phyloP scores from a whole-genome alignment of 2,329 filamentous ascomycete species.

The Hymenoscyphus salicellus region DNA sequence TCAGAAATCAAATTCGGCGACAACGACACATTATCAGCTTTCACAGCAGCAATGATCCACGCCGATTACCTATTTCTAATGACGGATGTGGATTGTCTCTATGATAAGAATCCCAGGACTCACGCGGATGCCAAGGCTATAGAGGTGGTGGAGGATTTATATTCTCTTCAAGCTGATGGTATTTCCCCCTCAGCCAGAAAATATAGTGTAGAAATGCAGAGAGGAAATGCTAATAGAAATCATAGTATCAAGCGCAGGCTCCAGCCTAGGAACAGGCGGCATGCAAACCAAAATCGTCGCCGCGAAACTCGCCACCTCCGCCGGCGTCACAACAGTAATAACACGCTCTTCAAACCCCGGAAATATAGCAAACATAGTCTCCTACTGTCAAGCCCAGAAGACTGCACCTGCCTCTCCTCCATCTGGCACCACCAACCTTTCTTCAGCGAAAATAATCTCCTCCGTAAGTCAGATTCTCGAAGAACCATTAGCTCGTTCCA shows the following conservation, averaged over 20 bases:
- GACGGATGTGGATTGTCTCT: constrained; percentile 97
- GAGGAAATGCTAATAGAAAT: constrained; percentile 10
- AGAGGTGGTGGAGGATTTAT: constrained; percentile 87
- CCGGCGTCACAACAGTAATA: constrained; percentile 93
- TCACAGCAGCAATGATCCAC: constrained; percentile 95
- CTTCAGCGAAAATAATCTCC: constrained; percentile 20
- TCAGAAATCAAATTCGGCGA: constrained; percentile 99
- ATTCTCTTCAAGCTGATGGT: constrained; percentile 77
- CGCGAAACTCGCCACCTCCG: constrained; percentile 85
- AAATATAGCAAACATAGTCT: constrained; percentile 84
- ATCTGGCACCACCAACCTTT: constrained; percentile 15
- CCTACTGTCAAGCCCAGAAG: constrained; percentile 67
- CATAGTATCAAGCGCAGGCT: constrained; percentile 81
- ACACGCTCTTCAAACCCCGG: constrained; percentile 90
- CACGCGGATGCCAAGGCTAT: constrained; percentile 85
- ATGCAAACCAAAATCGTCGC: constrained; percentile 98
- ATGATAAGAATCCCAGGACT: constrained; percentile 89
- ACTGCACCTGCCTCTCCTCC: constrained; percentile 21
- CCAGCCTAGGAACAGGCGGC: constrained; percentile 84
- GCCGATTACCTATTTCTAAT: constrained; percentile 96
- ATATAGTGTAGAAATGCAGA: too few relatives aligned
- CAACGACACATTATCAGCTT: constrained; percentile 95
- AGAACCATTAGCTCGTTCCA: constrained; percentile 38
- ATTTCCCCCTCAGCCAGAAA: constrained; percentile 13
- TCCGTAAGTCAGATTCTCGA: constrained; percentile 18